Conservation (phyloP, 352 stramenopile species). For the Globisporangium cylindrosporum region DNA sequence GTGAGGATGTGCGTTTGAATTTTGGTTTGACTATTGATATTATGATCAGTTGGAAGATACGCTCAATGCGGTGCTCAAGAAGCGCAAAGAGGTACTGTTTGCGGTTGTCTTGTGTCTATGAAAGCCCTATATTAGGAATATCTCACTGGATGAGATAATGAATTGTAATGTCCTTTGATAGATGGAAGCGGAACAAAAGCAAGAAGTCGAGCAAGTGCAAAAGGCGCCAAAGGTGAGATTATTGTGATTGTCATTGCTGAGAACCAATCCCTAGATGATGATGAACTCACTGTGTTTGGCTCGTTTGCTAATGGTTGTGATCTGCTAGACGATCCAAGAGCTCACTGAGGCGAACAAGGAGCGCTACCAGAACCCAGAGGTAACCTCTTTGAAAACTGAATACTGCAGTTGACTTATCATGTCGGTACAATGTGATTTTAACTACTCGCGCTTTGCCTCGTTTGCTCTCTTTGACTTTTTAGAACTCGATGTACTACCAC, state of each 20-base stretch:
- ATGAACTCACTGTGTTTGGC: not conserved
- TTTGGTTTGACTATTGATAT: not conserved
- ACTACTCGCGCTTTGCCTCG: not conserved
- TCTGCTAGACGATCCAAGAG: slow-evolving; percentile 45
- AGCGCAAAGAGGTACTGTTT: slow-evolving; percentile 47
- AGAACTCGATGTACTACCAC: slow-evolving; percentile 84
- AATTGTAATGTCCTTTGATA: slow-evolving; percentile 8
- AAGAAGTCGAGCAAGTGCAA: slow-evolving; percentile 23
- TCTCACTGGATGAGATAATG: too few relatives aligned
- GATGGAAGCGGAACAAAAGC: slow-evolving; percentile 44
- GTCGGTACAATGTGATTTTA: not conserved
- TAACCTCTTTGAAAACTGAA: slow-evolving; percentile 3
- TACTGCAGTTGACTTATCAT: not conserved
- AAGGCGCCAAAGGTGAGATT: slow-evolving; percentile 30
- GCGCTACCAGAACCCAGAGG: slow-evolving; percentile 71
- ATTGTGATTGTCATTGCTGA: not conserved
- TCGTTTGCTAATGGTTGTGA: not conserved
- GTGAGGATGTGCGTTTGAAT: not conserved
- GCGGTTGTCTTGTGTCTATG: not conserved
- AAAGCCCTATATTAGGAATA: too few relatives aligned
- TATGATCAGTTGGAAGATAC: slow-evolving; percentile 58
- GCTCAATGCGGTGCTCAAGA: slow-evolving; percentile 63
- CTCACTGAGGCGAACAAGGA: slow-evolving; percentile 52
- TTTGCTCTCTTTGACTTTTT: not conserved
- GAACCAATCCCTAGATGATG: not conserved